Base-by-base conservation (phyloP, 2,329 filamentous ascomycete species). In the Colletotrichum lupini region DNA sequence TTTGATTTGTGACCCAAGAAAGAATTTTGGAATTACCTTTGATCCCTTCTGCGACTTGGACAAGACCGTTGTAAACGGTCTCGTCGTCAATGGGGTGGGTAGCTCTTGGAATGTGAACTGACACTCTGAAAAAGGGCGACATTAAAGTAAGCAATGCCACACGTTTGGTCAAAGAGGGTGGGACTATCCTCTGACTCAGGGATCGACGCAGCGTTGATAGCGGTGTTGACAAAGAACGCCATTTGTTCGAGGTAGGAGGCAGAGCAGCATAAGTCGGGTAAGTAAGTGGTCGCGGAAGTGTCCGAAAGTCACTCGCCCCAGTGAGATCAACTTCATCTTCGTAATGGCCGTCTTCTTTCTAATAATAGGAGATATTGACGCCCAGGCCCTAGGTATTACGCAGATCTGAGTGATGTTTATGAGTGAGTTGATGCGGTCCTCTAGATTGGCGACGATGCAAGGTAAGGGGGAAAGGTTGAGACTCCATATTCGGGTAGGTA, bases 111-210 rank as follows among this genome's bases (percentile, higher is more conserved):
- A 2, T 84, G 82, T 87, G 87, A 89, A 14, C 79, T 80, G 2
- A 80, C 74, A n/a, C 84, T 74, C 14, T 82, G 81, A 11, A 89
- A 75, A 6, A 81, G 66, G 4, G 80, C 81, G 16, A 81, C 82
- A 12, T 87, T 80, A 63, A 86, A 88, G 42, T 77, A 81, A 4
- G 83, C 87, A 37, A 90, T 79, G 76, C 90, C 87, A 6, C 78
- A 79, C 1, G 83, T 86, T 75, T 88, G 85, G 0, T 87, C 89
- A 88, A 85, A 2, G 81, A 77, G 19, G 87, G 87, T 80, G 1
- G 78, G 77, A 11, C 78, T 80, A n/a, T 85, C 79, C 0, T 88
- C 88, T 32, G 83, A 80, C 0, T 85, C 87, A 0, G 88, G 87
- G n/a, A 89, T 84, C 7, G 83, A 85, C 0, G 87, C 88, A 3